A percentile compares a stretch with the other conserved stretches of the same genome.
phyloP scores from a whole-genome alignment of 1,139 yeast species.

The Pichia sp. region DNA sequence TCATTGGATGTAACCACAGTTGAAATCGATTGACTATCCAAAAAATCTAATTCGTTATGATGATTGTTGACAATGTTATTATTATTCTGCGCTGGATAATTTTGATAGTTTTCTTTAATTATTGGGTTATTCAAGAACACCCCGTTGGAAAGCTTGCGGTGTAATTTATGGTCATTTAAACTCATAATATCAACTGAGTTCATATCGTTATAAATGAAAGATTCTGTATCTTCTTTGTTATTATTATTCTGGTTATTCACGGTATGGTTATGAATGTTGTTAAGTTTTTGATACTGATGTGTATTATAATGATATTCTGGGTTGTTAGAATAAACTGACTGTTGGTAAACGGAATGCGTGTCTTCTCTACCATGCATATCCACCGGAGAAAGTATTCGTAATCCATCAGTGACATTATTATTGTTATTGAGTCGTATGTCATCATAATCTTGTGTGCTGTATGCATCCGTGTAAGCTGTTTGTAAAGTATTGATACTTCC shows the following conservation, averaged over 20 bases:
- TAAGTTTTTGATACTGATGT: not conserved
- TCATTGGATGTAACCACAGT: conserved; percentile 13
- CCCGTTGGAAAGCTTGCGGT: conserved; percentile 6
- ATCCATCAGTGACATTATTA: not conserved
- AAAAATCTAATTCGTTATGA: conserved; percentile 14
- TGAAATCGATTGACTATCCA: conserved; percentile 15
- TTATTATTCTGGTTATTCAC: not conserved
- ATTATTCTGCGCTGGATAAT: not conserved
- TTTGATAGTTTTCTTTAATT: conserved; percentile 4
- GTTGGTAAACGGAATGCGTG: conserved; percentile 24
- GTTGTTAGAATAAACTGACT: conserved; percentile 22
- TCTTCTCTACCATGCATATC: conserved; percentile 18
- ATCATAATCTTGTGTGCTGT: conserved; percentile 10
- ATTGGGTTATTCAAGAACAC: conserved; percentile 6
- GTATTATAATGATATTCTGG: conserved; percentile 11
- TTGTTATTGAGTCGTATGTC: conserved; percentile 3
- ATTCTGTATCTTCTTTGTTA: conserved; percentile 23
- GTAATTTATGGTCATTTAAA: conserved; percentile 9
- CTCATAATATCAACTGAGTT: conserved; percentile 14
- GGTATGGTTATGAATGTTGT: not conserved
- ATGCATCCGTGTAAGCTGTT: conserved; percentile 13
- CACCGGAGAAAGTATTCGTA: not conserved
- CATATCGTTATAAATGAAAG: conserved; percentile 27
- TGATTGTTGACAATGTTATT: not conserved
- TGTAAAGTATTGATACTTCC: conserved; percentile 13